Base-by-base conservation (phyloP, 108 stramenopile genomes). In the Skeletonema costatum region DNA sequence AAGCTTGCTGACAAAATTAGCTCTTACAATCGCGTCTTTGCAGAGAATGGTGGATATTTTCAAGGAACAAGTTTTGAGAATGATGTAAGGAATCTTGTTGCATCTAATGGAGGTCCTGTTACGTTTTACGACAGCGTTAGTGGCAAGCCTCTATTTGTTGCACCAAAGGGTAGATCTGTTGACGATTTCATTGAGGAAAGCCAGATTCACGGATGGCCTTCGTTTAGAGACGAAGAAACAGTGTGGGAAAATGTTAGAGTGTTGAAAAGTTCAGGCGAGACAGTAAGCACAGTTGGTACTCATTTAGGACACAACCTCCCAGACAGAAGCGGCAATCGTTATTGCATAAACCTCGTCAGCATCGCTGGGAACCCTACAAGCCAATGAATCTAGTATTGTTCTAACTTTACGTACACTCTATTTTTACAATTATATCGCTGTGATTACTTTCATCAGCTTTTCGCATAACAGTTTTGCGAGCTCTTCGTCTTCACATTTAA, bases 311-410 rank as follows among this genome's bases (percentile, higher is more conserved):
- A 93, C 84, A 93, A 93, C 69, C 83, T 95, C 0, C 96, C 93
- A 0, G 95, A 95, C 60, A 21, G 65, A 64, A 88, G 65, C n/a
- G 95, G 94, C 41, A 96, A 96, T 65, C 77, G 95, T 30, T 97
- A 95, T 70, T 98, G 97, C 72, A 98, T 98, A 76, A 98, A 97
- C 61, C 85, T 98, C 9, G 96, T 96, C 2, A 91, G 91, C 59
- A 87, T 97, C 32, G 96, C 96, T 38, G 96, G 94, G 56, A 68
- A 69, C 39, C 88, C 92, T 41, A 56, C 16, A 16, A 46, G 44
- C 44, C 16, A 16, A 16, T 41, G 10, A 41, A 41, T 9, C 7
- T 8, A 11, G 5, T 4, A n/a, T 46, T 1, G 44, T 46, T 56
- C 21, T 25, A 25, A 25, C 25, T 21, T 56, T 9, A 56, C 7